Evolutionary conservation across 1,139 yeast species (phyloP), one percentile per base, ranked within the genome.

Genomic region (Geotrichum fermentans): DNA sequence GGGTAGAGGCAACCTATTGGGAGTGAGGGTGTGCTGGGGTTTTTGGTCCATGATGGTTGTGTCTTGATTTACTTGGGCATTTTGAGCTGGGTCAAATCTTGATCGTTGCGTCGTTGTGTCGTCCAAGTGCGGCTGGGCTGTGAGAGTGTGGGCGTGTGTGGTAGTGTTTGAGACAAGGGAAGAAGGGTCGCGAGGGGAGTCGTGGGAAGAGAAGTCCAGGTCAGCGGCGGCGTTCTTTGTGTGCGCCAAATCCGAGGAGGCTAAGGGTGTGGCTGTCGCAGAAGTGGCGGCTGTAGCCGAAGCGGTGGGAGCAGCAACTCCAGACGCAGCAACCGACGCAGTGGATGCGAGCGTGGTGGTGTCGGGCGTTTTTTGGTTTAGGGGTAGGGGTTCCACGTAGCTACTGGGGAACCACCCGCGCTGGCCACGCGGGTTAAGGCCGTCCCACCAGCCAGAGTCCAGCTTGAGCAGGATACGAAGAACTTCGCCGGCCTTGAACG

Each of bases 401-500:
- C 63, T 62, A 28, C 64, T 60, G 16, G 69, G 70, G 52, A 67
- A 67, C 69, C 70, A 67, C 13, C 70, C 71, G 24, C 66, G 58
- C 21, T 52, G 52, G 37, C 63, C 62, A 24, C 52, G 47, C 20
- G 58, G 51, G 26, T 56, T 55, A 14, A 52, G 55, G 17, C 71
- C 71, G 47, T 66, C 68, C 69, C 70, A 67, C 70, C 70, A 67
- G 14, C 71, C 71, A 4, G 67, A 61, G 35, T 61, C 60, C 16
- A 65, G 60, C 49, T 80, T 83, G 45, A 72, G 69, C 22, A 86
- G 73, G n/a, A 87, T 70, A 50, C 73, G 66, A 58, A 80, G 74
- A 55, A 84, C 68, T 63, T 89, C 96, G 53, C 70, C 70, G 24
- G 56, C 78, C 75, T 33, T 80, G 75, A 61, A 92, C 79, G 56